Percentiles rank a stretch among this genome's conserved stretches.
Evolutionary conservation across 805 yeast species (phyloP).

Genomic region (Candida suzukii): DNA sequence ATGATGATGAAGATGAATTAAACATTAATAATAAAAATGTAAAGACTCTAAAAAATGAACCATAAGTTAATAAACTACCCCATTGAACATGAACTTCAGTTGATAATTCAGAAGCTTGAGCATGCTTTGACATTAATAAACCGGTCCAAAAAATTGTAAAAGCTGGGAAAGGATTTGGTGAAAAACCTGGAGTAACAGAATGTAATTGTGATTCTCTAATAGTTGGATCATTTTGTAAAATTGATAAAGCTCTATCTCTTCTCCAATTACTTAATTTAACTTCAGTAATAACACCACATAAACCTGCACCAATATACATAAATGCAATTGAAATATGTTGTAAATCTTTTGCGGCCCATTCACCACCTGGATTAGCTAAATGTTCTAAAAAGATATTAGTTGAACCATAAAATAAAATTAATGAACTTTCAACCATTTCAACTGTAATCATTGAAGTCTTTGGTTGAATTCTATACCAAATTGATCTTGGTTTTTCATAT

Average conservation of each 20-base stretch:
- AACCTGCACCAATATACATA: constrained; percentile 85
- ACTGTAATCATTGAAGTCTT: constrained; percentile 49
- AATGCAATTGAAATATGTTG: constrained; percentile 91
- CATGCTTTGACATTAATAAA: constrained; percentile 88
- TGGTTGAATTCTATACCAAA: constrained; percentile 35
- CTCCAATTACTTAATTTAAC: constrained; percentile 58
- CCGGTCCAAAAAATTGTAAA: constrained; percentile 97
- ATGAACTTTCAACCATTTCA: constrained; percentile 76
- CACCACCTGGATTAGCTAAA: constrained; percentile 69
- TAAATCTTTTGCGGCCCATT: constrained; percentile 83
- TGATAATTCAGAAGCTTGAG: constrained; percentile 72
- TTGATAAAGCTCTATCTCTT: constrained; percentile 17
- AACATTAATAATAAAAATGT: constrained; percentile 54
- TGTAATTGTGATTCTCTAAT: constrained; percentile 10
- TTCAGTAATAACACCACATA: constrained; percentile 84
- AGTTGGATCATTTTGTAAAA: constrained; percentile 11
- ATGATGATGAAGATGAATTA: constrained; percentile 2
- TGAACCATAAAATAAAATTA: constrained; percentile 81
- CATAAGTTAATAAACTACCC: constrained; percentile 83
- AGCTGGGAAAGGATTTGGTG: constrained; percentile 93
- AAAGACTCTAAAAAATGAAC: constrained; percentile 65
- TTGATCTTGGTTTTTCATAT: constrained; percentile 14
- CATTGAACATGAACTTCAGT: constrained; percentile 84
- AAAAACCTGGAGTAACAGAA: constrained; percentile 60
- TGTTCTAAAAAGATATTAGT: constrained; percentile 91